Base-by-base conservation (phyloP, 768 basidiomycete genomes). In the Sutorius australiensis region DNA sequence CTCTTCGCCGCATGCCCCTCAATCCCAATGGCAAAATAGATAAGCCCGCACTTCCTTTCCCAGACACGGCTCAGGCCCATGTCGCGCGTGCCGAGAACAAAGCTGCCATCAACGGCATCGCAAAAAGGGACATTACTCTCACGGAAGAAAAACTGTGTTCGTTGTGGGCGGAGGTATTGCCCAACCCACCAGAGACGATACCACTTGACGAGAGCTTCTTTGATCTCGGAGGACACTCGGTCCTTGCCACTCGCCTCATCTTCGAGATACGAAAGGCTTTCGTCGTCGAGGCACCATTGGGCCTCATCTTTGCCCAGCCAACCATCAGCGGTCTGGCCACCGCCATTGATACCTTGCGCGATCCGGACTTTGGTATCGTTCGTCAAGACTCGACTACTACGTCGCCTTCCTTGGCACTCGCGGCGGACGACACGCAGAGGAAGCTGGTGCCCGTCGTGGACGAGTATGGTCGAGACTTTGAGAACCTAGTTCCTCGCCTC, bases 1-100 rank as follows among this genome's bases (percentile, higher is more conserved):
- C 97, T 0, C 80, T 99, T 27, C 81, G 80, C 46, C 87, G 93
- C 50, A 95, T 99, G 90, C 97, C 97, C 17, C 81, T 99, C 46
- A 99, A 98, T 63, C 97, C 97, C 7, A 99, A 98, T 67, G 97
- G 97, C 56, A 99, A 99, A 74, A 87, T 99, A 68, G 97, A 99
- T 76, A 99, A 98, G 67, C 95, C 97, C 0, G 90, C 92, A 0
- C 82, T 99, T 42, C 97, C 97, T 11, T 99, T 98, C 85, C 97
- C 97, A 7, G 97, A 99, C 70, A 98, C 97, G 0, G 89, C 86
- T 5, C 84, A 89, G 2, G 68, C 74, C 3, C 67, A 69, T 32
- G 66, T 70, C 1, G 73, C 77, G 7, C 61, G 73, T 19, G 70
- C 77, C 38, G 77, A 80, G 37, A 71, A 80, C 10, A 70, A 64